These are phyloP conservation scores for Dipodascus geniculatus DNA, from an alignment of 805 yeast species.

Conservation along the genomic window DNA sequence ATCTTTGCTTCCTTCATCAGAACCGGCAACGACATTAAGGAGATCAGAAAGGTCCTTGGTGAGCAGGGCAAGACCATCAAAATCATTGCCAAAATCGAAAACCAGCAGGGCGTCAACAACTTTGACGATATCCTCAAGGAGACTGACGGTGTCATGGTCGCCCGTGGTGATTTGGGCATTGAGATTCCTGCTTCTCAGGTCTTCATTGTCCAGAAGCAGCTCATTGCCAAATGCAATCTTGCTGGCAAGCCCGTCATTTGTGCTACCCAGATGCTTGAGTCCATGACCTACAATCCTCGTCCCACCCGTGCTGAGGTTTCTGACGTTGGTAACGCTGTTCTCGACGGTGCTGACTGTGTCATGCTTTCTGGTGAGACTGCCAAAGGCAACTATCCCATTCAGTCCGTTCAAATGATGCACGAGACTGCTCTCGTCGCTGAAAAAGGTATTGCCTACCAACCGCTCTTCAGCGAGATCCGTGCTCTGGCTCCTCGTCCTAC, in stretches of 20 bases:
- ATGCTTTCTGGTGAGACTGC: slow-evolving; percentile 99
- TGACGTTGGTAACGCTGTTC: slow-evolving; percentile 97
- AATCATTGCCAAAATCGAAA: slow-evolving; percentile 95
- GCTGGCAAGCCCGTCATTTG: slow-evolving; percentile 99
- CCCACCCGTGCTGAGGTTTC: slow-evolving; percentile 99
- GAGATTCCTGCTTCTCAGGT: slow-evolving; percentile 99
- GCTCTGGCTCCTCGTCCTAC: slow-evolving; percentile 78
- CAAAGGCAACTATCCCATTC: slow-evolving; percentile 96
- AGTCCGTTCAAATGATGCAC: slow-evolving; percentile 98
- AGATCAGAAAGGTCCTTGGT: slow-evolving; percentile 90
- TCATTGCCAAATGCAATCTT: slow-evolving; percentile 97
- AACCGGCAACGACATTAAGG: slow-evolving; percentile 77
- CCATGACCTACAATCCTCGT: slow-evolving; percentile 99
- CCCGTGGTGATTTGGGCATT: slow-evolving; percentile 99
- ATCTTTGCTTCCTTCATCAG: slow-evolving; percentile 97
- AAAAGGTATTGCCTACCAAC: slow-evolving; percentile 83
- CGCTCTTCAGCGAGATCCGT: slow-evolving; percentile 78
- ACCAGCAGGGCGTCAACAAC: slow-evolving; percentile 99
- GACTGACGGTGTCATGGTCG: slow-evolving; percentile 99
- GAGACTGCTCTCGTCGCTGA: slow-evolving; percentile 94
- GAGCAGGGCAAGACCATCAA: slow-evolving; percentile 94
- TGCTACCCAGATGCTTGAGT: slow-evolving; percentile 99
- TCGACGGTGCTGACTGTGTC: slow-evolving; percentile 99
- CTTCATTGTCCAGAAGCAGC: slow-evolving; percentile 95
- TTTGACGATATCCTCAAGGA: slow-evolving; percentile 89